These are phyloP conservation scores for Lentinula sp. DNA, from an alignment of 768 basidiomycete species.

Conservation along the genomic window DNA sequence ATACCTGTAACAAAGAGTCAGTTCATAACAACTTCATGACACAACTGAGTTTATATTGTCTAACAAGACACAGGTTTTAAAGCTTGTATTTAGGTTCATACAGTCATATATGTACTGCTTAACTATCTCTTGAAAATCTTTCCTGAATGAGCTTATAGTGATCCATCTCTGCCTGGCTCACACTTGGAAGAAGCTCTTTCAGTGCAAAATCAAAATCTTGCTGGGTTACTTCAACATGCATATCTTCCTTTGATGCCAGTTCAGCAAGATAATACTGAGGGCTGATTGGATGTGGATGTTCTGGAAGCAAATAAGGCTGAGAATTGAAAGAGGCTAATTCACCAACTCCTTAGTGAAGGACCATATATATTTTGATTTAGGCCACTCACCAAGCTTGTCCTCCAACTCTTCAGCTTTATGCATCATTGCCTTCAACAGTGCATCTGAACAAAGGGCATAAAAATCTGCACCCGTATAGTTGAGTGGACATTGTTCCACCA, in stretches of 20 bases:
- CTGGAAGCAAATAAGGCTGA: conserved; percentile 25
- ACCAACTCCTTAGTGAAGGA: neutral
- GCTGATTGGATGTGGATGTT: conserved; percentile 66
- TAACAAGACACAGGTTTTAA: no score
- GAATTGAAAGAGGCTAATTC: conserved; percentile 41
- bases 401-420: conserved; percentile 80
- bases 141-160: conserved; percentile 73
- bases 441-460: conserved; percentile 95
- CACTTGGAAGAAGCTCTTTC: conserved; percentile 65
- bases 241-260: conserved; percentile 63
- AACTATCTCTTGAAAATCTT: conserved; percentile 45
- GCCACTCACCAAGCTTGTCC: conserved; percentile 52
- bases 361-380: neutral
- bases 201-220: conserved; percentile 78
- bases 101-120: neutral
- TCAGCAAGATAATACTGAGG: conserved; percentile 89
- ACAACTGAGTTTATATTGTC: no score
- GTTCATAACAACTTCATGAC: no score
- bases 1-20: no score
- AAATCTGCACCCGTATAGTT: conserved; percentile 98
- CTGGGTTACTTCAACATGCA: conserved; percentile 66
- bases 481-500: conserved; percentile 80
- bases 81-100: no score
- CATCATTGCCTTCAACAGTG: conserved; percentile 92
- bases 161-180: conserved; percentile 80